Evolutionary conservation across 78 protist species (phyloP).

Genomic region (Blattamonas nauphoetae): DNA sequence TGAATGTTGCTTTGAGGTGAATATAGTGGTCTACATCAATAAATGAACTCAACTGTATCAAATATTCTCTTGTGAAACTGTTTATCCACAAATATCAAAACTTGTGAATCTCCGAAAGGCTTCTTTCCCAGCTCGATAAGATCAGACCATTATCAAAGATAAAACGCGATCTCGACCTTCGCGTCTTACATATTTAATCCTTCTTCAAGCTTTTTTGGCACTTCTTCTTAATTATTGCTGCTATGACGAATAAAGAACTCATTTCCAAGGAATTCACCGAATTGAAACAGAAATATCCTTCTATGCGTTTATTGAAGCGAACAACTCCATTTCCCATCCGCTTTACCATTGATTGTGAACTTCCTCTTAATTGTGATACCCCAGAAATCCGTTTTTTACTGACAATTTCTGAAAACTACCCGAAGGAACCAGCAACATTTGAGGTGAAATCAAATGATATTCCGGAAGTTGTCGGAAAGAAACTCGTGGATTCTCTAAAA

Average conservation of each 20-base stretch:
- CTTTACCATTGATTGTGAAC: neutral
- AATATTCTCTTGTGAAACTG: too few relatives aligned
- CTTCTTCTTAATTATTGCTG: neutral
- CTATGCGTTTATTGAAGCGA: neutral
- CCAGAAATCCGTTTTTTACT: neutral
- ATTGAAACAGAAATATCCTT: neutral
- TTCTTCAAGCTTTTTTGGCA: neutral
- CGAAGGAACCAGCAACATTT: neutral
- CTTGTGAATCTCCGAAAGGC: too few relatives aligned
- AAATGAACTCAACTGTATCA: too few relatives aligned
- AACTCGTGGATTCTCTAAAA: neutral
- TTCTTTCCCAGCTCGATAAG: too few relatives aligned
- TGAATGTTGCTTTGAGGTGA: too few relatives aligned
- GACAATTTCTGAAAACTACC: neutral
- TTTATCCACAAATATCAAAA: too few relatives aligned
- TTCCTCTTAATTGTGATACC: neutral
- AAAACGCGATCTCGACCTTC: too few relatives aligned
- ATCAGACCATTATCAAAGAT: too few relatives aligned
- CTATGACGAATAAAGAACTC: neutral
- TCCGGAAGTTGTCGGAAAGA: neutral
- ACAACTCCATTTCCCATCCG: slow-evolving; percentile 1
- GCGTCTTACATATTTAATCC: too few relatives aligned
- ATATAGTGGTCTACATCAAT: too few relatives aligned
- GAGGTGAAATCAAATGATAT: neutral
- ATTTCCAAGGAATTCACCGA: neutral